Base-by-base conservation (phyloP, 2,329 filamentous ascomycete species). In the Domatiomyces catenatus region DNA sequence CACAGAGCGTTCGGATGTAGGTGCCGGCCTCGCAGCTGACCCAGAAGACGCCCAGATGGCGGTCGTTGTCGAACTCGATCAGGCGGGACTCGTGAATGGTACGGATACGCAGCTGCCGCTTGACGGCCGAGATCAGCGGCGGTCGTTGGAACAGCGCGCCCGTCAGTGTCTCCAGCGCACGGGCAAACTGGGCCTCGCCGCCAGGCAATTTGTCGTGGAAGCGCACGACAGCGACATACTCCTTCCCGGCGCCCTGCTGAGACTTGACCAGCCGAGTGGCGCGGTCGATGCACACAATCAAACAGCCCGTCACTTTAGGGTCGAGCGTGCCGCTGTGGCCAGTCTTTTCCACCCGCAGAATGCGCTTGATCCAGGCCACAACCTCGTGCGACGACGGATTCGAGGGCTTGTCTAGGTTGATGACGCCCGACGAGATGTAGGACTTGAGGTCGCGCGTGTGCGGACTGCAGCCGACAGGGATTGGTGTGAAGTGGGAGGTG, bases 311-410 rank as follows among this genome's bases (percentile, higher is more conserved):
- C 64, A 98, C 92, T 73, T 95, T 96, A 65, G 90, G 90, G 68
- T 98, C 92, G 62, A 98, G 84, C 55, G 92, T 98, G 67, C 92
- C 92, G 61, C 88, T 94, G 79, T 98, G 92, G 60, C 92, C 92
- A 55, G 92, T 98, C 75, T 96, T 95, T 67, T 98, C 90, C 56
- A 84, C 82, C 65, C 86, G 83, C 51, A 98, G 77, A 63, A 96
- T 96, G 62, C 90, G 83, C 83, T 98, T 98, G 62, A 96, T 85
- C 92, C 92, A 98, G 59, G 92, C 90, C 65, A 98, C 92, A 59
- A 98, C 92, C 76, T 98, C 92, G 77, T 98, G 92, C 64, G 84
- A 92, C 60, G 89, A 95, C 50, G 90, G 90, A 75, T 98, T 98
- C 49, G 89, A 93, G 52, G 90, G 92, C 75, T 94, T 94, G 74